These are phyloP conservation scores for Xanthoconium stramineum DNA, from an alignment of 768 basidiomycete species.

Conservation along the genomic window DNA sequence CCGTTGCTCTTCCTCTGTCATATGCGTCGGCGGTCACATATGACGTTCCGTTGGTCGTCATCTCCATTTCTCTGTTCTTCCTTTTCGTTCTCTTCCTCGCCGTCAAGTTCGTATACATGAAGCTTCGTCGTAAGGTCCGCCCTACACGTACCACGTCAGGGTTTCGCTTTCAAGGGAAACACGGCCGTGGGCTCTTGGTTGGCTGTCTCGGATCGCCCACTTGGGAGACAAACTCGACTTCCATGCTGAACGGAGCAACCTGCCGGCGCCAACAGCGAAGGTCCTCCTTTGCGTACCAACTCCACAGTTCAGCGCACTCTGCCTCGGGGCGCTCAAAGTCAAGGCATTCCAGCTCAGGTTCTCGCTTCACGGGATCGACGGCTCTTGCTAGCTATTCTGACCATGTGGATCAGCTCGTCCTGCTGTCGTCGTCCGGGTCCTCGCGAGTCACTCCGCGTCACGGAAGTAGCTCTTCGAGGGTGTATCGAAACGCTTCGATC, in stretches of 20 bases:
- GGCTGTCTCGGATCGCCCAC: conserved; percentile 31
- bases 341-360: not conserved
- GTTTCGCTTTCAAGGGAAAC: not conserved
- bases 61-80: conserved; percentile 16
- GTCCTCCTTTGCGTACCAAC: conserved; percentile 7
- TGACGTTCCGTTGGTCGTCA: conserved; percentile 9
- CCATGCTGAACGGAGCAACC: conserved; percentile 7
- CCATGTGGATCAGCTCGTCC: not conserved
- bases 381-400: conserved; percentile 6
- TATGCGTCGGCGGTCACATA: conserved; percentile 1
- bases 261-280: conserved; percentile 7
- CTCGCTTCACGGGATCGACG: conserved; percentile 9
- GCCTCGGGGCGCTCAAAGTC: not conserved
- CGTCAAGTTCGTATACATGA: conserved; percentile 28
- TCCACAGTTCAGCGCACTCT: conserved; percentile 4
- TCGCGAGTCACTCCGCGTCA: not conserved
- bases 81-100: conserved; percentile 15
- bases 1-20: conserved; percentile 13
- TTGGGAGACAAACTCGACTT: conserved; percentile 28
- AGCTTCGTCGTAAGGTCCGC: conserved; percentile 22
- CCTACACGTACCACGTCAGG: not conserved
- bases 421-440: not conserved
- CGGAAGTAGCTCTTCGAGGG: not conserved
- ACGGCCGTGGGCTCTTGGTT: conserved; percentile 18
- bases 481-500: conserved; percentile 1